These are phyloP conservation scores for Sungouiella blattae DNA, from an alignment of 805 yeast genomes.

Conservation along the genomic window DNA sequence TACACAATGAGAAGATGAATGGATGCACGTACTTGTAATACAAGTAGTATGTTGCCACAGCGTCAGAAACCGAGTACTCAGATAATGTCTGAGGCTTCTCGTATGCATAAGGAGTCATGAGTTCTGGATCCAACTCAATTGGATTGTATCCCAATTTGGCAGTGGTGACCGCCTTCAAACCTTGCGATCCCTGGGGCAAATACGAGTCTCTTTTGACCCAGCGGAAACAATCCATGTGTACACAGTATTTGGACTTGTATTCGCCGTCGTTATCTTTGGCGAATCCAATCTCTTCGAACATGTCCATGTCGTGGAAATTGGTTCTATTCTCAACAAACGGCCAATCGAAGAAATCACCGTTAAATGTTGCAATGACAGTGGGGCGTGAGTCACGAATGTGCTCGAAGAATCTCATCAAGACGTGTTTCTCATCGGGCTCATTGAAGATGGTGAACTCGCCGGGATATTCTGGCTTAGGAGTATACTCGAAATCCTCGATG, in stretches of 20 bases:
- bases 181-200: slow-evolving; percentile 97
- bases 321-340: slow-evolving; percentile 94
- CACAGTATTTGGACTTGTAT: slow-evolving; percentile 87
- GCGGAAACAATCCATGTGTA: slow-evolving; percentile 94
- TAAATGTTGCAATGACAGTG: slow-evolving; percentile 95
- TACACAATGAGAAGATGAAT: slow-evolving; percentile 90
- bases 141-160: slow-evolving; percentile 96
- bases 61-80: slow-evolving; percentile 98
- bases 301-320: slow-evolving; percentile 73
- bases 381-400: slow-evolving; percentile 87
- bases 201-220: slow-evolving; percentile 99
- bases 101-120: slow-evolving; percentile 96
- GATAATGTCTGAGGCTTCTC: slow-evolving; percentile 90
- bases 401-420: slow-evolving; percentile 76
- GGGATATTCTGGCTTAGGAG: slow-evolving; percentile 94
- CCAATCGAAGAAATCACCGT: slow-evolving; percentile 99
- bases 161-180: slow-evolving; percentile 95
- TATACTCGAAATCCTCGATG: slow-evolving; percentile 94
- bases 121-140: slow-evolving; percentile 92
- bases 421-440: slow-evolving; percentile 77
- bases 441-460: slow-evolving; percentile 88
- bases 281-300: slow-evolving; percentile 93
- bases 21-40: slow-evolving; percentile 98
- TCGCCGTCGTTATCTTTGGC: slow-evolving; percentile 86
- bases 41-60: slow-evolving; percentile 95